A percentile compares a stretch with the other conserved stretches of the same genome.
phyloP scores from a whole-genome alignment of 345 rosid species.

The Brassica carinata region DNA sequence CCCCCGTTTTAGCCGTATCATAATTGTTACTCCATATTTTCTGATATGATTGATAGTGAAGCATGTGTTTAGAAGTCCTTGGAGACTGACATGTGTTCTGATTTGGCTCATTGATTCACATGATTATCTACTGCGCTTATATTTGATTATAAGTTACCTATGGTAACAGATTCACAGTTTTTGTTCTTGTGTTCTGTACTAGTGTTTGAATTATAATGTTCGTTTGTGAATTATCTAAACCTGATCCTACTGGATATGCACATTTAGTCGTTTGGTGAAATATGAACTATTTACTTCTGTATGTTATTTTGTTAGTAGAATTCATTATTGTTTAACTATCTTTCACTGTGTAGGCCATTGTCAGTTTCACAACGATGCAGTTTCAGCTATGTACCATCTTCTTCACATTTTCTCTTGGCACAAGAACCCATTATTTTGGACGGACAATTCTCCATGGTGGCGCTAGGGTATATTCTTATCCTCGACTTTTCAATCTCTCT shows the following conservation, averaged over 20 bases:
- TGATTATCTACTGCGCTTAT: no score
- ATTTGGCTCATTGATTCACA: constrained; percentile 3
- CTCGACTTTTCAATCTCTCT: no score
- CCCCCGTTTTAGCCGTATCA: no score
- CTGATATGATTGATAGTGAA: not conserved
- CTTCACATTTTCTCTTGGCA: constrained; percentile 97
- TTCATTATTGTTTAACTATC: no score
- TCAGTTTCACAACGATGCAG: constrained; percentile 90
- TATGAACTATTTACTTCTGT: no score
- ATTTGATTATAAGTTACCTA: not conserved
- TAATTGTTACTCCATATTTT: no score
- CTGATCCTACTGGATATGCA: no score
- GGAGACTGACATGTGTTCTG: constrained; percentile 1
- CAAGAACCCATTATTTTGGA: constrained; percentile 93
- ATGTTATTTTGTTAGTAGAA: no score
- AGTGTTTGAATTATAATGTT: no score
- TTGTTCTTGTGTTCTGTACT: no score
- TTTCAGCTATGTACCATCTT: constrained; percentile 93
- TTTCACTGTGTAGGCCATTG: constrained; percentile 70
- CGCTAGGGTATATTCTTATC: constrained; percentile 45
- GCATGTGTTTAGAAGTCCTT: not conserved
- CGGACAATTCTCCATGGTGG: constrained; percentile 98
- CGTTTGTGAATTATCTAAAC: no score
- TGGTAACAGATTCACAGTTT: not conserved
- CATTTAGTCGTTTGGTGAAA: no score